Base-by-base conservation (phyloP, 768 basidiomycete species). In the Hygrophorus pudorinus region DNA sequence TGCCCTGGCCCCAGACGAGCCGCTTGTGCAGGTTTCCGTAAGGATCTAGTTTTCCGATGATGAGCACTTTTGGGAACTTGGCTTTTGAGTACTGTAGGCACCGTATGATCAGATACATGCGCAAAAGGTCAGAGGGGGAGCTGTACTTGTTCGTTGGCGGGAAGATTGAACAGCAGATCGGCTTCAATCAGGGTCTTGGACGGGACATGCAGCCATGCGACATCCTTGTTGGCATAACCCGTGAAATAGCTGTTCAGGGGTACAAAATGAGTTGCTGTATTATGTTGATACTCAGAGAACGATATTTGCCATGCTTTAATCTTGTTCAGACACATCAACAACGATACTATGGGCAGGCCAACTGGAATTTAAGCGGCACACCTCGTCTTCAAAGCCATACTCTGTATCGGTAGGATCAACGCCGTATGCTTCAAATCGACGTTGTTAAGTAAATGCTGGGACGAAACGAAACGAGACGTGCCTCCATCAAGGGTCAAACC, bases 141-240 rank as follows among this genome's bases (percentile, higher is more conserved):
- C 46, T 54, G 32, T 45, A 78, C 79, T 64, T 91, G 88, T 60
- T 93, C 89, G 2, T 59, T 79, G 3, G 76, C 66, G 1, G 89
- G 87, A 10, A 93, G 65, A 63, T 92, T 92, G 66, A 89, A 76
- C 2, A 93, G 59, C 35, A 93, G 65, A 59, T 96, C 91, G 2
- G 86, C 91, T 58, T 83, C 70, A 37, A 93, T 73, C 36, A 93
- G 64, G 0, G 81, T 76, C 57, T 78, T 84, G 11, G 79, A 82
- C 0, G 74, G 65, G 10, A 66, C 61, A 55, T 94, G 90, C 47
- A 83, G 73, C 62, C 88, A 90, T 0, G 88, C 85, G 11, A 92
- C 76, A 42, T 93, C 90, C 56, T 85, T 83, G 56, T 86, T 87
- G 48, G 63, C 66, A 54, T 77, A 74, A 1, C 81, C 81, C 8